Evolutionary conservation across 148 eudicot species (phyloP).

Genomic region (Arbutus unedo): DNA sequence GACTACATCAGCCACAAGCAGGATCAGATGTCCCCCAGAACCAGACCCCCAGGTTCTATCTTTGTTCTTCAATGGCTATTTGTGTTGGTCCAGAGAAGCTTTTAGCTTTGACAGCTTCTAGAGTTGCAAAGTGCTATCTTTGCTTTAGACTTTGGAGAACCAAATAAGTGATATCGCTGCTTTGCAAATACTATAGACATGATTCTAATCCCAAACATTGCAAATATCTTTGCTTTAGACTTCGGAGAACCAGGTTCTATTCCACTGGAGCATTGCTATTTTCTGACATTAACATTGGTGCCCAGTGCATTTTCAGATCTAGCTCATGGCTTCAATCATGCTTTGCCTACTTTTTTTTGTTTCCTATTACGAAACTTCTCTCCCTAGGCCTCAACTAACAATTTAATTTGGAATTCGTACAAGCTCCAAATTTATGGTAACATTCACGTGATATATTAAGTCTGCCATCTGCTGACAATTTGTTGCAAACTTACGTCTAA

Average conservation of each 20-base stretch:
- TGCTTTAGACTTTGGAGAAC: neutral
- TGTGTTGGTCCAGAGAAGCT: neutral
- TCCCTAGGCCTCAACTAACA: neutral
- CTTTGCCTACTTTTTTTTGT: neutral
- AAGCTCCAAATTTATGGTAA: neutral
- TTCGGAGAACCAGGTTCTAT: too few relatives aligned
- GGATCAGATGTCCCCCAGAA: neutral
- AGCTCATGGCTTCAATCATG: neutral
- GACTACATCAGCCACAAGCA: neutral
- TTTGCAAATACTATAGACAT: neutral
- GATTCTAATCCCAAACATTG: neutral
- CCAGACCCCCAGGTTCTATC: neutral
- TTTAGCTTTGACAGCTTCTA: neutral
- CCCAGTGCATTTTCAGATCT: neutral
- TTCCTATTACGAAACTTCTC: neutral
- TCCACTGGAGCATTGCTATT: neutral
- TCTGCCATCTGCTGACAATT: neutral
- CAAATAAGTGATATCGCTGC: neutral
- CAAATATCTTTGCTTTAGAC: too few relatives aligned
- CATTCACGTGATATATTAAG: neutral
- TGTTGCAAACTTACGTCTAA: neutral
- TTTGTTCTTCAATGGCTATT: neutral
- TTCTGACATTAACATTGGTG: neutral
- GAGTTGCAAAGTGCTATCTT: neutral
- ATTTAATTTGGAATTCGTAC: neutral